These are phyloP conservation scores for Amyloporia xantha DNA, from an alignment of 768 basidiomycete species.

Conservation along the genomic window DNA sequence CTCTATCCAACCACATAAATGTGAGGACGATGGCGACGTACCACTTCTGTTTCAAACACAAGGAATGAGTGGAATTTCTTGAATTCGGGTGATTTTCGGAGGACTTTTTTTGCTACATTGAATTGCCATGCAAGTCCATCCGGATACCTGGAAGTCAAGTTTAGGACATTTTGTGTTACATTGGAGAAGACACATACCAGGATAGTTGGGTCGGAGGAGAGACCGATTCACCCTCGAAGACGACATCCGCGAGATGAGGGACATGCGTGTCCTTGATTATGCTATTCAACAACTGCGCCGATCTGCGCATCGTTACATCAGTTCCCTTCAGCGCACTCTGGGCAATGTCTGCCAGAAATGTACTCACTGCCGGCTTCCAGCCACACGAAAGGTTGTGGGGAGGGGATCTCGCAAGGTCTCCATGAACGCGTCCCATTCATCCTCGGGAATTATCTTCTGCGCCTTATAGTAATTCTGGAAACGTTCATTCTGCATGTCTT, in stretches of 20 bases:
- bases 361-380: conserved; percentile 73
- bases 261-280: conserved; percentile 75
- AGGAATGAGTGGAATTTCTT: conserved; percentile 94
- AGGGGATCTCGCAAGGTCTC: conserved; percentile 60
- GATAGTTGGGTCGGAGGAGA: conserved; percentile 78
- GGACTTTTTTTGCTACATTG: conserved; percentile 80
- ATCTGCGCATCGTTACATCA: conserved; percentile 31
- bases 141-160: conserved; percentile 64
- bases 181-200: conserved; percentile 47
- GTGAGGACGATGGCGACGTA: too few relatives aligned
- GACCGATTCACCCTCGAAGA: conserved; percentile 69
- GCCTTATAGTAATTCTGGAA: conserved; percentile 65
- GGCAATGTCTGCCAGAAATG: not conserved
- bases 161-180: conserved; percentile 1
- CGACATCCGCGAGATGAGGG: conserved; percentile 62
- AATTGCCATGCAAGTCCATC: conserved; percentile 95
- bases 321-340: not conserved
- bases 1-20: too few relatives aligned
- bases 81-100: conserved; percentile 86
- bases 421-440: conserved; percentile 77
- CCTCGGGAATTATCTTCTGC: conserved; percentile 68
- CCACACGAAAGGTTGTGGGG: conserved; percentile 91
- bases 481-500: conserved; percentile 64
- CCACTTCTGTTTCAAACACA: conserved; percentile 96
- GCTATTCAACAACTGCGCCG: conserved; percentile 68